Evolutionary conservation across 495 filamentous ascomycete species (phyloP).

Genomic region (Penicillium simplicissimum): DNA sequence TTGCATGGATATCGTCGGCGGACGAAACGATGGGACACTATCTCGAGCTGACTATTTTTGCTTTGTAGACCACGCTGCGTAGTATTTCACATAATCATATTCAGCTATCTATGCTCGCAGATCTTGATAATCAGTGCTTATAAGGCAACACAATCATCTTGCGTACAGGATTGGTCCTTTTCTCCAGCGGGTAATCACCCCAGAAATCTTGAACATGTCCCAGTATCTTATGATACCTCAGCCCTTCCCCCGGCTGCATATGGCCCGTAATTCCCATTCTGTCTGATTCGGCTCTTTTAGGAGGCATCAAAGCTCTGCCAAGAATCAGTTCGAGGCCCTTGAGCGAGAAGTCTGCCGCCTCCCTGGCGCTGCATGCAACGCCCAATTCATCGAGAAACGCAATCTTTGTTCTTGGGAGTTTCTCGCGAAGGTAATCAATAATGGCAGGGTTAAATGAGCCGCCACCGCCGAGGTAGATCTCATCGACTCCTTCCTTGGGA

Average conservation of each 20-base stretch:
- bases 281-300: neutral
- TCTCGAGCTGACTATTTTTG: neutral
- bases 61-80: neutral
- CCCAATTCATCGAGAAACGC: neutral
- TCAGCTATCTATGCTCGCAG: neutral
- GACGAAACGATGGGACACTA: neutral
- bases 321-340: neutral
- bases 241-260: neutral
- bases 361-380: neutral
- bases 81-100: neutral
- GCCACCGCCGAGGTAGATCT: constrained; percentile 32
- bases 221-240: neutral
- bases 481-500: constrained; percentile 14
- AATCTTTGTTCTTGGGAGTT: constrained; percentile 9
- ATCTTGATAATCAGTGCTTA: neutral
- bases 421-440: constrained; percentile 25
- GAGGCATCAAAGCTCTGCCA: neutral
- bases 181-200: neutral
- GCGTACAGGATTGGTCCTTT: neutral
- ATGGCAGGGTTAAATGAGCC: constrained; percentile 35
- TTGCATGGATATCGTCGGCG: neutral
- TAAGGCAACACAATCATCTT: neutral
- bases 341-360: neutral
- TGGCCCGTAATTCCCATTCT: neutral
- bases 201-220: neutral